A percentile compares a stretch with the other conserved stretches of the same genome.
phyloP scores from a whole-genome alignment of 139 green algal species.

The Picochlorum sp. region DNA sequence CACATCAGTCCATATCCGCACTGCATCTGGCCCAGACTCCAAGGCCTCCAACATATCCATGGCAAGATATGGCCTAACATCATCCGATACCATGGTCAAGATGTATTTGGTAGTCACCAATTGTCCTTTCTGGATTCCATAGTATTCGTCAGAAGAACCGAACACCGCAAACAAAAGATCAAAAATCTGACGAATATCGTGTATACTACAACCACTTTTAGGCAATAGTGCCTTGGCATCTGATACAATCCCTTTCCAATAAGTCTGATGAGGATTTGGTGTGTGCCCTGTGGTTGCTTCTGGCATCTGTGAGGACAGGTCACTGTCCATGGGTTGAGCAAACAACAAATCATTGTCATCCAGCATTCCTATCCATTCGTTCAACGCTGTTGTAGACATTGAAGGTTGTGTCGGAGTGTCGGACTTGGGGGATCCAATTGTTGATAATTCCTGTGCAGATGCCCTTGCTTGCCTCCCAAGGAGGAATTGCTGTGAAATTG shows the following conservation, averaged over 20 bases:
- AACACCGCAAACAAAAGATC: background rate
- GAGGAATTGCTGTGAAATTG: slow-evolving; percentile 1
- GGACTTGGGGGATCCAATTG: background rate
- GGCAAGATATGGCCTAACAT: background rate
- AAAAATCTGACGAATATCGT: slow-evolving; percentile 5
- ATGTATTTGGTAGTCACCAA: slow-evolving; percentile 2
- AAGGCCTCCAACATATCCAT: slow-evolving; percentile 1
- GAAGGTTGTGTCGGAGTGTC: background rate
- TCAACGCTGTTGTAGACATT: background rate
- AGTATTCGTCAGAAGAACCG: background rate
- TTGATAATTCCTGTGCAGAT: background rate
- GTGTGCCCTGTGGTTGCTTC: background rate
- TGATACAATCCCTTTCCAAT: background rate
- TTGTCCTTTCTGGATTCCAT: slow-evolving; percentile 1
- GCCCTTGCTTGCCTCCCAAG: background rate
- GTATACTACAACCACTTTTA: background rate
- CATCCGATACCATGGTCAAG: slow-evolving; percentile 3
- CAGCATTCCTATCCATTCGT: slow-evolving; percentile 3
- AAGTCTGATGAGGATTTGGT: background rate
- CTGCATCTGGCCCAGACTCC: background rate
- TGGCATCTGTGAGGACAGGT: background rate
- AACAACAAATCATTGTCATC: background rate
- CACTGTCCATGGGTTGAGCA: slow-evolving; percentile 1
- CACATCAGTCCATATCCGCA: slow-evolving; percentile 3
- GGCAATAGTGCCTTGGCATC: background rate